Evolutionary conservation across 306 rosid genomes (phyloP), one percentile per base, ranked within the genome.

Genomic region (Ormosia emarginata): DNA sequence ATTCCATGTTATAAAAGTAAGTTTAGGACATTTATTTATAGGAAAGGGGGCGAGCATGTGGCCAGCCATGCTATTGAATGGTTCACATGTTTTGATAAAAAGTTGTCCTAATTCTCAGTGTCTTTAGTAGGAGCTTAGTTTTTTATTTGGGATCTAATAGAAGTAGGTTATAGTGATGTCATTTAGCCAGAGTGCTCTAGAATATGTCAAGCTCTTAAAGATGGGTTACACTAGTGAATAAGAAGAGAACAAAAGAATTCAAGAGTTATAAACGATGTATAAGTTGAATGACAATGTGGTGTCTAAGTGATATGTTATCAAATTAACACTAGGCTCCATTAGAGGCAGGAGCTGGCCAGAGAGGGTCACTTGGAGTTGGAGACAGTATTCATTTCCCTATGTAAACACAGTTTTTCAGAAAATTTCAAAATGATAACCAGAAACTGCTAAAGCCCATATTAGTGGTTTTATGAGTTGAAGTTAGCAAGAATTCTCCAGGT

Each of bases 61-160:
- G 88, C 72, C 86, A 79, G 81, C 90, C 85, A 75, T 72, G 82
- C 72, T 44, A 82, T 87, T 85, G 76, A 84, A 84, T 34, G 90
- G 83, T 75, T 84, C 91, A 87, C 91, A 82, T 90, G 91, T 59
- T 71, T 57, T 63, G 67, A 79, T 77, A 57, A 58, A 85, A 83
- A 72, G 89, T 56, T 67, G 68, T 56, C 71, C 75, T 46, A 57
- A 61, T 75, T 83, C 63, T 64, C 34, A 63, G 13, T 77, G 82
- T 43, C 29, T 84, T 84, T 83, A 73, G 56, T 34, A 67, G 56
- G 24, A 63, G 33, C 24, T 11, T 74, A 33, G 9, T 78, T 62
- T 86, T 75, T 80, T 78, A 69, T 61, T 78, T 43, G 33, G 68
- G 52, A 78, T 71, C 70, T 77, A 36, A 67, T 78, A 62, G 72